Percentiles rank a stretch among this genome's conserved stretches.
phyloP scores from a whole-genome alignment of 352 stramenopile genomes.

The Phytophthora vignae region DNA sequence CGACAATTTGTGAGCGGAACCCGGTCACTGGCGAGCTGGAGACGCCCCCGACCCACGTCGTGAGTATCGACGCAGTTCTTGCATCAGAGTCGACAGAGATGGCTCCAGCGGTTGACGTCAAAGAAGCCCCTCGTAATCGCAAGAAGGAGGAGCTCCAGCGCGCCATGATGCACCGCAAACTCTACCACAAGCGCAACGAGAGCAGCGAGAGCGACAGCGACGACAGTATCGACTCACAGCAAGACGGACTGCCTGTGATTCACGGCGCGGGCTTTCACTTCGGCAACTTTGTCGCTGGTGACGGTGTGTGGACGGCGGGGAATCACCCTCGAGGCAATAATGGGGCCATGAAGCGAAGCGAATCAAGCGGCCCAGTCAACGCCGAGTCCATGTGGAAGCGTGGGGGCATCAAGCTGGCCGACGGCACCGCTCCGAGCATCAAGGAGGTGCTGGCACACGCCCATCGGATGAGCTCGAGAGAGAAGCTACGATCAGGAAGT shows the following conservation, averaged over 20 bases:
- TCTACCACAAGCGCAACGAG: conserved; percentile 1
- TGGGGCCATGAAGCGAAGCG: background rate
- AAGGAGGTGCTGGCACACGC: conserved; percentile 38
- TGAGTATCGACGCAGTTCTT: conserved; percentile 30
- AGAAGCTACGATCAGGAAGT: conserved; percentile 20
- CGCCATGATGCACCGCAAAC: conserved; percentile 30
- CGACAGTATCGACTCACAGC: background rate
- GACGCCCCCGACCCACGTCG: conserved; percentile 43
- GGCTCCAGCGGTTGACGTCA: background rate
- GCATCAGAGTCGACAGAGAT: background rate
- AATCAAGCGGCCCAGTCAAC: background rate
- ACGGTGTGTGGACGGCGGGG: background rate
- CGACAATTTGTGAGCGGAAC: conserved; percentile 42
- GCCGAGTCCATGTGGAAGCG: conserved; percentile 68
- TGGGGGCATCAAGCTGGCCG: conserved; percentile 22
- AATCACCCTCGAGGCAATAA: background rate
- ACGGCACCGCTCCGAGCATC: conserved; percentile 24
- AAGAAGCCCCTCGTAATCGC: conserved; percentile 26
- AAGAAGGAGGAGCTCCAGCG: conserved; percentile 46
- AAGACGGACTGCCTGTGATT: conserved; percentile 27
- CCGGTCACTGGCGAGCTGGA: conserved; percentile 52
- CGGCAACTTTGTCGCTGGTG: conserved; percentile 45
- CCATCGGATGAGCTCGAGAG: conserved; percentile 21
- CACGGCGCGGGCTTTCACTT: conserved; percentile 40
- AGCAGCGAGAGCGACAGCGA: conserved; percentile 16